These are phyloP conservation scores for Hapsidospora chrysogenum DNA, from an alignment of 495 filamentous ascomycete genomes.

Conservation along the genomic window DNA sequence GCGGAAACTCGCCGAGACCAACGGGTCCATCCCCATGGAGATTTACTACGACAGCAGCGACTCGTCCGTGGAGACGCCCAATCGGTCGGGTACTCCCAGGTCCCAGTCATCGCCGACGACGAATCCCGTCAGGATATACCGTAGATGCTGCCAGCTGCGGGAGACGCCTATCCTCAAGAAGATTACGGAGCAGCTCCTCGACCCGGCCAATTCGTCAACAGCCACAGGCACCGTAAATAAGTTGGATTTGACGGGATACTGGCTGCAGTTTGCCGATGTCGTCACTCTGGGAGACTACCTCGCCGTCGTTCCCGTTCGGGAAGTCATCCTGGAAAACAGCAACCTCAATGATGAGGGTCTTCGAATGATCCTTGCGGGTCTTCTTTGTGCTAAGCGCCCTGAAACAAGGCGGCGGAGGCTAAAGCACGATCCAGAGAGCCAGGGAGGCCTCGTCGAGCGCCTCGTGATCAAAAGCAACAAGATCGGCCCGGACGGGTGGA, in stretches of 20 bases:
- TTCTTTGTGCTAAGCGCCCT: constrained; percentile 63
- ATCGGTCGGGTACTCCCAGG: constrained; percentile 20
- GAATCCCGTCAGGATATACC: constrained; percentile 83
- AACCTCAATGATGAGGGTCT: constrained; percentile 73
- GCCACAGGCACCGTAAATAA: constrained; percentile 56
- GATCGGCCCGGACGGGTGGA: constrained; percentile 77
- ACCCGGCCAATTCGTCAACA: constrained; percentile 39
- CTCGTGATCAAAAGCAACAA: constrained; percentile 85
- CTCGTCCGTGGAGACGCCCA: constrained; percentile 17
- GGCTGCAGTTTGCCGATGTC: constrained; percentile 66
- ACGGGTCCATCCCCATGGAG: constrained; percentile 67
- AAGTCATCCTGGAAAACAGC: constrained; percentile 72
- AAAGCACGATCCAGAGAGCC: constrained; percentile 11
- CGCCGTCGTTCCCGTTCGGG: constrained; percentile 78
- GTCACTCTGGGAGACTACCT: constrained; percentile 84
- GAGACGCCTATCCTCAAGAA: constrained; percentile 81
- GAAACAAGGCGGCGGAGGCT: constrained; percentile 24
- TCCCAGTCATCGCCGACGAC: constrained; percentile 59
- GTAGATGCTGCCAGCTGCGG: constrained; percentile 81
- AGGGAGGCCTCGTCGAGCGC: constrained; percentile 63
- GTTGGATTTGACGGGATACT: constrained; percentile 71
- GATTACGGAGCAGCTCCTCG: constrained; percentile 73
- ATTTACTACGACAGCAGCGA: constrained; percentile 43
- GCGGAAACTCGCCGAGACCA: constrained; percentile 60
- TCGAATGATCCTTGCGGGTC: constrained; percentile 67